Base-by-base conservation (phyloP, 2,329 filamentous ascomycete species). In the Fusarium equiseti region DNA sequence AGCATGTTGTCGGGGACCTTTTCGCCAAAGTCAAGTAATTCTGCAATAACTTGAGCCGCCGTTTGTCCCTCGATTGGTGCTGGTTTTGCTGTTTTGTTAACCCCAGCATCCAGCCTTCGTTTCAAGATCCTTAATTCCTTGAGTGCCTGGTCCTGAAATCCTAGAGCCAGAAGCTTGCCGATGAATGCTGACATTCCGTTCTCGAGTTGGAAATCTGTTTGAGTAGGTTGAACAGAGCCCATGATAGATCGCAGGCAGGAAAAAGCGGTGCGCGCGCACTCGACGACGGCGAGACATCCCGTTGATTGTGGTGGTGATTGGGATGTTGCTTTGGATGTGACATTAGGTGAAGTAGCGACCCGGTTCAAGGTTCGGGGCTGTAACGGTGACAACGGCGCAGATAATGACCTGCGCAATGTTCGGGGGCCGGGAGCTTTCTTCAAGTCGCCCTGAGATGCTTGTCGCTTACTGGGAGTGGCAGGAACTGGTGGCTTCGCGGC, bases 221-320 rank as follows among this genome's bases (percentile, higher is more conserved):
- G 81, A 12, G 85, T 80, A 12, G 89, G 80, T 11, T 85, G 83
- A 8, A 86, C 81, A 2, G 86, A 81, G 27, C 86, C 82, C 53
- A 91, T 87, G 26, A 89, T 75, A 29, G 85, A 83, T 52, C 90
- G 85, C 42, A 95, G 81, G 52, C 88, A 89, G 9, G 86, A 81
- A 74, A 95, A 93, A 3, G 90, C 91, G 29, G 88, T 79, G 12
- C 91, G 86, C 9, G 90, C 87, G 74, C 92, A 94, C 80, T 94
- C 91, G 15, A 90, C 89, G 1, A 85, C 86, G 3, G 89, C 84
- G 16, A 90, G 76, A 54, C 86, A 87, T 48, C 83, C 82, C 4
- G 81, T 82, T 18, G 82, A 83, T 18, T 78, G 77, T 5, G 76
- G 65, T 53, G 70, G 66, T 40, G 73, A 55, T 18, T 75, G 70